Evolutionary conservation across 2,329 filamentous ascomycete species (phyloP), one percentile per base, ranked within the genome.

Genomic region (Dryadomyces quercus-mongolicae): DNA sequence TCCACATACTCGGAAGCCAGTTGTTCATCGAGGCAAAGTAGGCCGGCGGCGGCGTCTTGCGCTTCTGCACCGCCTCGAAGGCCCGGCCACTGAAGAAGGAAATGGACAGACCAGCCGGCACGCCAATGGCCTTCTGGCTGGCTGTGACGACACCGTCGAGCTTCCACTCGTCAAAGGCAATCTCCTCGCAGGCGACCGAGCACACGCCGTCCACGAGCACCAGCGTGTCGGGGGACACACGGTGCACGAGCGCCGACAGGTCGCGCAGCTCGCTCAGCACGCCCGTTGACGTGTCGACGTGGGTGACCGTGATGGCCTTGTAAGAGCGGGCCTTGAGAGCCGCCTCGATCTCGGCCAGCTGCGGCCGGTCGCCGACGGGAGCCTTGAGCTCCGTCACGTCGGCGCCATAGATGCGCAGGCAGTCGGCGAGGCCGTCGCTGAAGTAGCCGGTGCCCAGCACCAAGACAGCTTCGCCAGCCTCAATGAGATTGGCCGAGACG

Each of bases 21-120:
- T 97, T 97, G 77, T 90, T 91, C 77, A 96, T 88, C 13, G 88
- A 95, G 54, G 88, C 91, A 70, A 96, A 98, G 78, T 97, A 98
- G 21, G 90, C 87, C 20, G 82, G 78, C 1, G 91, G 88, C 13
- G 86, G 85, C 12, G 82, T 84, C 75, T 92, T 92, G 67, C 93
- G 81, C 63, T 76, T 79, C 70, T 92, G 82, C 70, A 94, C 86
- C 12, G 75, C 74, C 64, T 93, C 77, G 62, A 98, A 87, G 46
- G 93, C 92, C 60, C 87, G 83, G 57, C 86, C 88, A 64, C 91
- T 96, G 64, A 88, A 88, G 84, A 96, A 94, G 61, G 93, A 81
- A 66, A 98, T 96, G 63, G 86, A 94, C 59, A 98, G 77, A 61
- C 93, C 93, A 36, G 93, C 93, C 3, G 93, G 93, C 68, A 88